phyloP scores from a whole-genome alignment of 306 rosid species.

The Benincasa hispida region DNA sequence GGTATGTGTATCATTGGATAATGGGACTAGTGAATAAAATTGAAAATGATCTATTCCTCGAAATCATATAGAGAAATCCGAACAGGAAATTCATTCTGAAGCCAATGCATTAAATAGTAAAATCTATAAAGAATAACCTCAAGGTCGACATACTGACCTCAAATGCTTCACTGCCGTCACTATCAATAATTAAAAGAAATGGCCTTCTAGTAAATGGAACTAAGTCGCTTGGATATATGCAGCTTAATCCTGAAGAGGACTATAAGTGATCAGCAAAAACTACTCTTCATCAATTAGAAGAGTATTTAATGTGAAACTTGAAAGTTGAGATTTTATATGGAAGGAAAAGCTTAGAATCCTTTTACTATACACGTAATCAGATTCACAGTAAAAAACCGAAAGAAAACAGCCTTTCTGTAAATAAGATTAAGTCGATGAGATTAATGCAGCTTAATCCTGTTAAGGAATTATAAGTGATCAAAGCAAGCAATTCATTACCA shows the following conservation, averaged over 20 bases:
- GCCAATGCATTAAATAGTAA: not conserved
- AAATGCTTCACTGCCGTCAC: constrained; percentile 67
- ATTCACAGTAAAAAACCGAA: not conserved
- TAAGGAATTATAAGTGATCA: not conserved
- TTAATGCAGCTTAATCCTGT: not conserved
- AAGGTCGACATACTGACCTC: constrained; percentile 45
- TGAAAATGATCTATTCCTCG: not conserved
- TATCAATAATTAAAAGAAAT: constrained; percentile 69
- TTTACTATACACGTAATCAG: not conserved
- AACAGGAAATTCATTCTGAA: not conserved
- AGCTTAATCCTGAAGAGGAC: constrained; percentile 57
- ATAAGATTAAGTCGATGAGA: not conserved
- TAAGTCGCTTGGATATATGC: constrained; percentile 72
- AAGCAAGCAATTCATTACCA: not conserved
- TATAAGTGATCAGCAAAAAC: not conserved
- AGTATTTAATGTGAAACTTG: not conserved
- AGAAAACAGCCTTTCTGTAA: not conserved
- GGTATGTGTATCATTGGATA: not conserved
- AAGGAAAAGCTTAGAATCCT: not conserved
- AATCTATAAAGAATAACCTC: not conserved
- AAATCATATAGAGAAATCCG: not conserved
- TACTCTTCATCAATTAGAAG: not conserved
- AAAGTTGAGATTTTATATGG: not conserved
- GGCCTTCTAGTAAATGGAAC: constrained; percentile 93
- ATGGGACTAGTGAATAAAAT: not conserved